Evolutionary conservation across 768 basidiomycete genomes (phyloP).

Genomic region (Agrocybe pediades): DNA sequence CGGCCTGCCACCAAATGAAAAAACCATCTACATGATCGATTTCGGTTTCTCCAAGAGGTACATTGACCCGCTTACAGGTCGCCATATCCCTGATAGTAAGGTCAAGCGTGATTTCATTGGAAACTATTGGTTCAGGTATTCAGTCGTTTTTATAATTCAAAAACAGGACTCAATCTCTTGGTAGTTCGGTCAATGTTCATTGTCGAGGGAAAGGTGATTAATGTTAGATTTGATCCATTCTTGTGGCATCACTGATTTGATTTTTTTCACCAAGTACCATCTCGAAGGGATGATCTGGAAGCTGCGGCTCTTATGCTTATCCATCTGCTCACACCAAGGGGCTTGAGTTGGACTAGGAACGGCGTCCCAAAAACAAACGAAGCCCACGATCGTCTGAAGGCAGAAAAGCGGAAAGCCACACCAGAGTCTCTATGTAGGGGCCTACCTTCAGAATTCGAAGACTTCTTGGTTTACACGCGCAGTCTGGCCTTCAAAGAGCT

Average conservation of each 20-base stretch:
- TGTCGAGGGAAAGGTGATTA: constrained; percentile 72
- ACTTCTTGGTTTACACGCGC: constrained; percentile 73
- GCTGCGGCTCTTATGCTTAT: constrained; percentile 79
- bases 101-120: constrained; percentile 75
- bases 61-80: constrained; percentile 61
- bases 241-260: not conserved
- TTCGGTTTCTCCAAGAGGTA: constrained; percentile 84
- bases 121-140: constrained; percentile 80
- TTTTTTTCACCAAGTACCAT: constrained; percentile 55
- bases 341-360: constrained; percentile 77
- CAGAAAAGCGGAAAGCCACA: constrained; percentile 59
- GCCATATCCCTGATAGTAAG: constrained; percentile 74
- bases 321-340: constrained; percentile 75
- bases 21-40: constrained; percentile 79
- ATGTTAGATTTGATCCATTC: constrained; percentile 3
- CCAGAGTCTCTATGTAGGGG: constrained; percentile 72
- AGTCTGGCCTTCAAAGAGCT: constrained; percentile 66
- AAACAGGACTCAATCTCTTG: constrained; percentile 4
- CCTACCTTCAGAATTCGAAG: constrained; percentile 72
- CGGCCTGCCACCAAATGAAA: constrained; percentile 59
- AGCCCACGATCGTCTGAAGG: constrained; percentile 63
- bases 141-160: not conserved
- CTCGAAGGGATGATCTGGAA: constrained; percentile 79
- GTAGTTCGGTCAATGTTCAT: constrained; percentile 71
- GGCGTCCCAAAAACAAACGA: constrained; percentile 74